A percentile compares a stretch with the other conserved stretches of the same genome.
These are phyloP conservation scores for Albifimbria verrucaria DNA, from an alignment of 2,329 filamentous ascomycete genomes.

Conservation along the genomic window DNA sequence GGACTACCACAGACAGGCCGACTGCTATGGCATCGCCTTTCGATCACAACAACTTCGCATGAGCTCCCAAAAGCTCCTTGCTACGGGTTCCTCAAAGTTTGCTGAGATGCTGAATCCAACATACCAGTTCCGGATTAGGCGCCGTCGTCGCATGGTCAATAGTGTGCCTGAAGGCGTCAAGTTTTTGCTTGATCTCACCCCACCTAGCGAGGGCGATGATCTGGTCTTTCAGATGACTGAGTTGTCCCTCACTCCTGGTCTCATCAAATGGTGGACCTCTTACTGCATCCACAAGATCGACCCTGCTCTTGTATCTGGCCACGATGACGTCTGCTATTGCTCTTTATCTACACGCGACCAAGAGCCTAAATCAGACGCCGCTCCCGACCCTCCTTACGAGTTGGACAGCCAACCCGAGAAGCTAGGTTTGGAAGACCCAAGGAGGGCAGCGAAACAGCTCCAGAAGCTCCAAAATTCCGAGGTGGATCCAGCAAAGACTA, in stretches of 20 bases:
- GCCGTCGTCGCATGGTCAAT: slow-evolving; percentile 32
- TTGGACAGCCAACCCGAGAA: too few relatives aligned
- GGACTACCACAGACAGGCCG: slow-evolving; percentile 14
- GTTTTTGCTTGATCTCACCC: slow-evolving; percentile 63
- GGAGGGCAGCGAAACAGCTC: too few relatives aligned
- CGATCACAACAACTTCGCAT: slow-evolving; percentile 38
- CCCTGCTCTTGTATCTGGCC: slow-evolving; percentile 30
- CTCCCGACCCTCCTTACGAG: too few relatives aligned
- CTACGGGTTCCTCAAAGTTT: slow-evolving; percentile 45
- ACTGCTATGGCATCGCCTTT: slow-evolving; percentile 33
- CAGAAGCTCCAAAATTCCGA: too few relatives aligned
- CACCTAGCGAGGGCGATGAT: slow-evolving; percentile 59
- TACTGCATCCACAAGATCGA: slow-evolving; percentile 27
- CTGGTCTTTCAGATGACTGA: slow-evolving; percentile 56
- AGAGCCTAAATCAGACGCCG: neutral
- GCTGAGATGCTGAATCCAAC: slow-evolving; percentile 38
- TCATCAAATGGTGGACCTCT: slow-evolving; percentile 53
- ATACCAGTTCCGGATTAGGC: slow-evolving; percentile 35
- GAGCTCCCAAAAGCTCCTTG: slow-evolving; percentile 42
- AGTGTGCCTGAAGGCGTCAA: slow-evolving; percentile 41
- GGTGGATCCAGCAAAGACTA: neutral
- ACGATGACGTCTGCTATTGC: slow-evolving; percentile 38
- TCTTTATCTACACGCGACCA: neutral
- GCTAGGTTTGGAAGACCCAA: too few relatives aligned
- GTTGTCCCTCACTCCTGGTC: slow-evolving; percentile 52